Base-by-base conservation (phyloP, 2,329 filamentous ascomycete genomes). In the Aschersonia sp. region DNA sequence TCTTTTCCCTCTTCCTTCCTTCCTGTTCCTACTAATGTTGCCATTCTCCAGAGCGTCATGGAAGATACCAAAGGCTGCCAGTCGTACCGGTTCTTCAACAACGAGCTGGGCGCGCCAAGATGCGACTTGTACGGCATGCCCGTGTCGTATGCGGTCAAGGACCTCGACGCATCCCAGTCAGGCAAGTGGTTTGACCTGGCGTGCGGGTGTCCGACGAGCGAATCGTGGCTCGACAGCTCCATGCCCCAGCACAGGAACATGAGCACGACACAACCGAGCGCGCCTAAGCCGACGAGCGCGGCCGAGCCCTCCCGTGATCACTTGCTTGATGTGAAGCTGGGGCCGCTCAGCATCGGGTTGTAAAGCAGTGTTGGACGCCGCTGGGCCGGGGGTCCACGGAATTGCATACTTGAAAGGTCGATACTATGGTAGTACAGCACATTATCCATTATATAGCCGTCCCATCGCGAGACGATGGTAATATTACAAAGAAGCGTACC, bases 51-150 rank as follows among this genome's bases (percentile, higher is more conserved):
- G 62, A 61, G 58, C 51, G 55, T 57, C 47, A 59, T 59, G 52
- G 56, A 57, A 5, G 51, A 54, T 20, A 59, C 59, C 9, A 51
- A 57, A 29, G 61, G 62, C 45, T 67, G 65, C 55, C 53, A 58
- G 48, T 58, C 64, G 20, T 67, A 65, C 54, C 59, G 62, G 48
- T 67, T 60, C 56, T 62, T 64, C 53, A 51, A 54, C 46, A 57
- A 57, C 50, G 55, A 56, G 28, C 51, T 59, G 40, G 59, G 58
- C 43, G 55, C 55, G 20, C 56, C 63, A 20, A 59, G 61, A 48
- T 67, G 65, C 54, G 59, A 60, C 47, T 58, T 67, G 47, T 66
- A 66, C 51, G 60, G 61, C 49, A 56, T 56, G 49, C 46, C 54
- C 31, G 61, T 65, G 29, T 56, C 60, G 31, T 57, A 51, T 42